Conservation (phyloP, 257 asterid genomes). For the Paraleonurus japonicus region DNA sequence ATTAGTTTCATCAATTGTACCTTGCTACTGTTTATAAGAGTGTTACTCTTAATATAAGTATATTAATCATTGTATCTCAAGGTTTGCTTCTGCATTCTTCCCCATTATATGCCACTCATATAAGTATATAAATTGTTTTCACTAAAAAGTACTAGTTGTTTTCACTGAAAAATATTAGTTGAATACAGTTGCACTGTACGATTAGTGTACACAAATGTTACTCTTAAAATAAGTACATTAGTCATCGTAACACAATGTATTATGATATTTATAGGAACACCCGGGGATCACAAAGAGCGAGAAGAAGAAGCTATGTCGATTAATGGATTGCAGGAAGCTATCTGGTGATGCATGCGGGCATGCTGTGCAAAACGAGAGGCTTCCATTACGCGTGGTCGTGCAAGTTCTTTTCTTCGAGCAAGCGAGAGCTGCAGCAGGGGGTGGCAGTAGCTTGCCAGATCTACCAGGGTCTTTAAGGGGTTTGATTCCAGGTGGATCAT, state of each 20-base stretch:
- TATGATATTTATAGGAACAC: conserved; percentile 53
- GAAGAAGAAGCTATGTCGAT: conserved; percentile 62
- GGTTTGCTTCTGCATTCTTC: conserved; percentile 35
- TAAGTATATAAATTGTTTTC: too few species aligned
- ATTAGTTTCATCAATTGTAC: too few species aligned
- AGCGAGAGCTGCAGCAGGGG: conserved; percentile 43
- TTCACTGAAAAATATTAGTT: neutral
- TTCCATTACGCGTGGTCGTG: conserved; percentile 71
- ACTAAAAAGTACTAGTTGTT: neutral
- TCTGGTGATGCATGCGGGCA: conserved; percentile 75
- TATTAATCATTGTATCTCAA: conserved; percentile 39
- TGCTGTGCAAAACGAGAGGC: conserved; percentile 81
- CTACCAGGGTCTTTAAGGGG: conserved; percentile 45
- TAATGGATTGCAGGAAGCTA: conserved; percentile 78
- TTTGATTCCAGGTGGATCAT: conserved; percentile 51
- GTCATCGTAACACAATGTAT: neutral
- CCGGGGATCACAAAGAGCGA: conserved; percentile 69
- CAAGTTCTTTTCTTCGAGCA: conserved; percentile 88
- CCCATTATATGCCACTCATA: neutral
- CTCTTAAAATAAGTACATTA: too few species aligned
- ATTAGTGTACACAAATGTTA: too few species aligned
- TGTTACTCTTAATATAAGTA: conserved; percentile 3
- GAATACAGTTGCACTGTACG: neutral
- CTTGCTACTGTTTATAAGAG: too few species aligned
- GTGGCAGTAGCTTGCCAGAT: conserved; percentile 48